A percentile compares a stretch with the other conserved stretches of the same genome.
Evolutionary conservation across 805 yeast species (phyloP).

Genomic region (Spathaspora arborariae): DNA sequence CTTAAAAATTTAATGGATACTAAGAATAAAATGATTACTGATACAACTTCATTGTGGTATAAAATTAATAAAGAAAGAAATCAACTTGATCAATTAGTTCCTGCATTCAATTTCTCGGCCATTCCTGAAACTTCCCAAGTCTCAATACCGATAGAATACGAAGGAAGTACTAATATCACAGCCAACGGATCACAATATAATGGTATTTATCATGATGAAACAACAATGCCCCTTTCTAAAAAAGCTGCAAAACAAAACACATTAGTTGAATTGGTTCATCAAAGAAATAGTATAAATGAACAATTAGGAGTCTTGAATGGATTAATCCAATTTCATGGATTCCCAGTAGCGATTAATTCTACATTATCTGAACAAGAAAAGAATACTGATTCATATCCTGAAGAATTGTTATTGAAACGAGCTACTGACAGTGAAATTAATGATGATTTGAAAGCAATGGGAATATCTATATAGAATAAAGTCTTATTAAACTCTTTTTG

Average conservation of each 20-base stretch:
- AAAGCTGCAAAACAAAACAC: constrained; percentile 34
- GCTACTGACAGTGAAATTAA: constrained; percentile 70
- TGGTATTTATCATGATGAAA: constrained; percentile 2
- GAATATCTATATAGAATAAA: constrained; percentile 26
- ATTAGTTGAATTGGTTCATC: constrained; percentile 48
- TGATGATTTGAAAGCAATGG: constrained; percentile 70
- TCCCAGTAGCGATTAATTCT: constrained; percentile 71
- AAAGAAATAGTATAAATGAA: constrained; percentile 60
- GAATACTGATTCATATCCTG: constrained; percentile 11
- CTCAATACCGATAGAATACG: constrained; percentile 13
- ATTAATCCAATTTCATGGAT: constrained; percentile 60
- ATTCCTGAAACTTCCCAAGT: constrained; percentile 19
- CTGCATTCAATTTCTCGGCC: constrained; percentile 47
- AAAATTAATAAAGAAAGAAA: constrained; percentile 85
- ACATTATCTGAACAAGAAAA: constrained; percentile 18
- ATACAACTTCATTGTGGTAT: constrained; percentile 87
- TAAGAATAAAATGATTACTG: constrained; percentile 59
- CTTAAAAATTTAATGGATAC: constrained; percentile 63
- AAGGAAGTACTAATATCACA: constrained; percentile 10
- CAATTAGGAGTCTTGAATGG: constrained; percentile 73
- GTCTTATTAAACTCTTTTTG: not conserved
- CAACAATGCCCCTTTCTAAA: constrained; percentile 21
- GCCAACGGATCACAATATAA: constrained; percentile 10
- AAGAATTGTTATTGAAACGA: constrained; percentile 44
- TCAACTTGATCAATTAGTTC: constrained; percentile 64